Conservation (phyloP, 805 yeast species). For the Schizosaccharomyces lindneri region DNA sequence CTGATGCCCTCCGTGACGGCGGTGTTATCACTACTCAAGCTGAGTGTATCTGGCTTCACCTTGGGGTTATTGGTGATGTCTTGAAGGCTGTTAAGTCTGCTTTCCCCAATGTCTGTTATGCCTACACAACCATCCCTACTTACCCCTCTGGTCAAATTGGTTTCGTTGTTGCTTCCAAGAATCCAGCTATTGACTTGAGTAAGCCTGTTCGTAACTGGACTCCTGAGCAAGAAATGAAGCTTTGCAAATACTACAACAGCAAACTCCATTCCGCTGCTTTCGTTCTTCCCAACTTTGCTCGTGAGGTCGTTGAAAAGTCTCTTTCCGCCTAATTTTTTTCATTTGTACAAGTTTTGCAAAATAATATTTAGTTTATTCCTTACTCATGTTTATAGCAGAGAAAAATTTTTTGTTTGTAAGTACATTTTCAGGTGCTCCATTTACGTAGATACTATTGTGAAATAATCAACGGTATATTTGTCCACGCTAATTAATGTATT, state of each 20-base stretch:
- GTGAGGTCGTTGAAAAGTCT: conserved; percentile 19
- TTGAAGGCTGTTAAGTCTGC: conserved; percentile 60
- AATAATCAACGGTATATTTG: no score
- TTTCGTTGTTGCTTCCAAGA: conserved; percentile 87
- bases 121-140: conserved; percentile 82
- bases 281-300: conserved; percentile 80
- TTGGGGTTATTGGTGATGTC: conserved; percentile 58
- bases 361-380: no score
- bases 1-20: conserved; percentile 69
- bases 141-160: conserved; percentile 95
- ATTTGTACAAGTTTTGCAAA: background rate
- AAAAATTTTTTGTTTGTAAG: no score
- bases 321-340: background rate
- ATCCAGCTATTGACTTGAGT: conserved; percentile 34
- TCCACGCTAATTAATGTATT: background rate
- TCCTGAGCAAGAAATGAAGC: conserved; percentile 33
- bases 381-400: no score
- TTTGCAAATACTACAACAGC: conserved; percentile 62
- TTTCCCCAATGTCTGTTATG: conserved; percentile 78
- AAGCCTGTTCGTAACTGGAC: conserved; percentile 44
- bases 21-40: conserved; percentile 85
- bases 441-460: no score
- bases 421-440: no score
- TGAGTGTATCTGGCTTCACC: conserved; percentile 81
- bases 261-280: conserved; percentile 72